Evolutionary conservation across 1,139 yeast species (phyloP).

Genomic region (Candida freyschussii): DNA sequence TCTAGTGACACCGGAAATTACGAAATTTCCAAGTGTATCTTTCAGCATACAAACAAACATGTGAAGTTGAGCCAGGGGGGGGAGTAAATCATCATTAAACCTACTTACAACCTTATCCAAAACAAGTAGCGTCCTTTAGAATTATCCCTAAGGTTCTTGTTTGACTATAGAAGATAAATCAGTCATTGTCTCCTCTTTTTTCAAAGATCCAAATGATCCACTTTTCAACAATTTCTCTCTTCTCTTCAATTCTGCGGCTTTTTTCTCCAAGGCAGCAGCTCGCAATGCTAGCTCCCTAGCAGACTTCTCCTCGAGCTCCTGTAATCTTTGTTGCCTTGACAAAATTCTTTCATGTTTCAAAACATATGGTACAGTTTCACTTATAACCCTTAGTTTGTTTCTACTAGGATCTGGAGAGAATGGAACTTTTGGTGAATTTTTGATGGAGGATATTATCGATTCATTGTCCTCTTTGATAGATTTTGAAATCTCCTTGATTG

Average conservation of each 20-base stretch:
- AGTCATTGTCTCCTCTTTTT: slow-evolving; percentile 50
- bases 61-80: no score
- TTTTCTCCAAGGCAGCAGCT: slow-evolving; percentile 71
- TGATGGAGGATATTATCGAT: slow-evolving; percentile 44
- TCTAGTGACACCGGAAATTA: slow-evolving; percentile 62
- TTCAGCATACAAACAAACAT: slow-evolving; percentile 63
- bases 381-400: slow-evolving; percentile 65
- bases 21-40: slow-evolving; percentile 59
- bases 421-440: slow-evolving; percentile 42
- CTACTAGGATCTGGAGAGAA: slow-evolving; percentile 49
- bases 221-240: slow-evolving; percentile 49
- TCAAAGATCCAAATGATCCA: slow-evolving; percentile 25
- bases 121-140: no score
- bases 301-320: slow-evolving; percentile 72
- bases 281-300: slow-evolving; percentile 67
- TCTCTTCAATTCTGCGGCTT: slow-evolving; percentile 67
- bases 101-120: no score
- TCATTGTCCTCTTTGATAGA: slow-evolving; percentile 35
- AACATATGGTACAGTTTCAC: slow-evolving; percentile 79
- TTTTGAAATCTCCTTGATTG: slow-evolving; percentile 31
- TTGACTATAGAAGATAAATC: slow-evolving; percentile 44
- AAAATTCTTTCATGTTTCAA: slow-evolving; percentile 69
- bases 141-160: no score
- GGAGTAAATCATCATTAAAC: no score
- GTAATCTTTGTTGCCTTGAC: slow-evolving; percentile 72